These are phyloP conservation scores for Coffea eugenioides DNA, from an alignment of 257 asterid species.

Conservation along the genomic window DNA sequence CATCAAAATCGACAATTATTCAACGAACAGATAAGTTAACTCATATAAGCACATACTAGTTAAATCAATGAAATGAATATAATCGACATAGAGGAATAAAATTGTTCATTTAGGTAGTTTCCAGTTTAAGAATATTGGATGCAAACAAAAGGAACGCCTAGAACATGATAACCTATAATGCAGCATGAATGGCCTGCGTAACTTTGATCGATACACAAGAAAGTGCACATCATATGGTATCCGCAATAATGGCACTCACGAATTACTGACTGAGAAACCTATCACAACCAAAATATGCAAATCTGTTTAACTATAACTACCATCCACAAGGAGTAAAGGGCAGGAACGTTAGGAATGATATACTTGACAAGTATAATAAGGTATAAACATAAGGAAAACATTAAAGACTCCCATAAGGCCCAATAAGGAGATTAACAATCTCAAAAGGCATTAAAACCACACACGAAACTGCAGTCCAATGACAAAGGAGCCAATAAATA, in stretches of 20 bases:
- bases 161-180: not conserved
- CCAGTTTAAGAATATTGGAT: not conserved
- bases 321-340: not conserved
- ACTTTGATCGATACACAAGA: not conserved
- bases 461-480: slow-evolving; percentile 16
- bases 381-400: slow-evolving; percentile 3
- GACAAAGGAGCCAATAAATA: slow-evolving; percentile 16
- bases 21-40: not conserved
- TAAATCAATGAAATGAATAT: not conserved
- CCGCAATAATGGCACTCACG: not conserved
- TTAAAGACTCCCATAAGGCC: not conserved
- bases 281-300: not conserved
- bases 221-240: not conserved
- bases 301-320: not conserved
- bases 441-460: slow-evolving; percentile 16
- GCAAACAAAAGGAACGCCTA: not conserved
- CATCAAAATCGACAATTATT: not conserved
- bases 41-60: not conserved
- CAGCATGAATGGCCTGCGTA: not conserved
- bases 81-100: not conserved
- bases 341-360: not conserved
- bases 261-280: not conserved
- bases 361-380: not conserved
- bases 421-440: slow-evolving; percentile 34
- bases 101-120: no score